Base-by-base conservation (phyloP, 1,284 basidiomycete species). In the Afroboletus lepidellus region DNA sequence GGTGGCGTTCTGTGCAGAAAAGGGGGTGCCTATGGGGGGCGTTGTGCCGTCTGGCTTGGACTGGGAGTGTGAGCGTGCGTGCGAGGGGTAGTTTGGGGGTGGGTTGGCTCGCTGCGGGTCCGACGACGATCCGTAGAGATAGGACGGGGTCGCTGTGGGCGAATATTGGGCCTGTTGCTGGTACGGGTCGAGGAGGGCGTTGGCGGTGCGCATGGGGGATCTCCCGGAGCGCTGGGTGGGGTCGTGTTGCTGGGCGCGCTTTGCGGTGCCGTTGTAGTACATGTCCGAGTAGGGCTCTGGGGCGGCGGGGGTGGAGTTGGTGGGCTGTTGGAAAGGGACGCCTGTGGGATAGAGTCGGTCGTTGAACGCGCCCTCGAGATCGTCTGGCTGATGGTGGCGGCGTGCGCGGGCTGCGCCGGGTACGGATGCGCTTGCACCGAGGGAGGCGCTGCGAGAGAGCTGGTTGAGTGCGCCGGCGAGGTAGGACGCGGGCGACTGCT, bases 361-460 rank as follows among this genome's bases (percentile, higher is more conserved):
- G 69, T 73, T 74, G 63, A 83, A 85, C 52, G 84, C 83, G 51
- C 81, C 79, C 63, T 90, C 87, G 41, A 89, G 70, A 73, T 90
- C 87, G 60, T 87, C 86, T 48, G 75, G 75, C 54, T 79, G 79
- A 67, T 81, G 81, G 60, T 82, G 82, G 51, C 82, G 76, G 56
- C 81, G 75, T 41, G 66, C 58, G 54, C 77, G 76, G 66, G 74
- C 73, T 67, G 64, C 68, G 69, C 61, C 73, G 70, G 63, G 69
- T 66, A 57, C 73, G 64, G 70, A 72, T 59, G 67, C 75, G 59
- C 66, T 74, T 61, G 70, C 77, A 54, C 81, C 78, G 50, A 87
- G 69, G 23, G 87, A 89, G 44, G 84, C 74, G 68, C 85, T 87
- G 58, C 86, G 79, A 16, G 82, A 73, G 50, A 88, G 72, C 60